Percentiles rank a stretch among this genome's conserved stretches.
These are phyloP conservation scores for Terfezia boudieri DNA, from an alignment of 495 filamentous ascomycete genomes.

Conservation along the genomic window DNA sequence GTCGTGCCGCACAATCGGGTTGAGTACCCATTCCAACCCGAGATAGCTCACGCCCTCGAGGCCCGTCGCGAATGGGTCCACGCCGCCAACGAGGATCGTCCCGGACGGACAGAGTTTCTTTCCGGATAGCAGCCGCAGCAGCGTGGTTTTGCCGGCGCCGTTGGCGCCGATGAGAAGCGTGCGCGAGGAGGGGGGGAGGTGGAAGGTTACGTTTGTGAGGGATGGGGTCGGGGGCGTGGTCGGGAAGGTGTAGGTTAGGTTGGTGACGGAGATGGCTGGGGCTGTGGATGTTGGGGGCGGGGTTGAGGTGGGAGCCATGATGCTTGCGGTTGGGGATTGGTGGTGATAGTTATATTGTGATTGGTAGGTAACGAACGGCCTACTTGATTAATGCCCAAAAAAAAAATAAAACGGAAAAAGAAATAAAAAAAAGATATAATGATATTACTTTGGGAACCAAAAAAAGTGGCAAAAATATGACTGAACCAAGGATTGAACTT, in stretches of 20 bases:
- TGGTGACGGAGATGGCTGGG: conserved; percentile 36
- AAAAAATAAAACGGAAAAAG: too few species aligned
- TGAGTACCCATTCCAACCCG: conserved; percentile 96
- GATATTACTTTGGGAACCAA: too few species aligned
- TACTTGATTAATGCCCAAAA: too few species aligned
- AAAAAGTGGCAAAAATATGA: neutral
- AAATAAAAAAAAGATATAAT: too few species aligned
- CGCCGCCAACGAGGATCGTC: conserved; percentile 50
- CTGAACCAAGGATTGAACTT: neutral
- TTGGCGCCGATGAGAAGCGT: conserved; percentile 93
- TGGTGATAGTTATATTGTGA: too few species aligned
- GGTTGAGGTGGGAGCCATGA: too few species aligned
- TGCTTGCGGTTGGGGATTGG: too few species aligned
- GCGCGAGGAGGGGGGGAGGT: conserved; percentile 59
- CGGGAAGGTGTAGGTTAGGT: conserved; percentile 75
- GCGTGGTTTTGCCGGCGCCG: conserved; percentile 90
- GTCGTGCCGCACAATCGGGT: conserved; percentile 84
- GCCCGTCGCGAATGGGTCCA: conserved; percentile 73
- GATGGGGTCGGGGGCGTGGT: conserved; percentile 41
- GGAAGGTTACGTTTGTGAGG: conserved; percentile 43
- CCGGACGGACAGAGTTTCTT: conserved; percentile 66
- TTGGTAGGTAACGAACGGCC: too few species aligned
- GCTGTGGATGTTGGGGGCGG: too few species aligned
- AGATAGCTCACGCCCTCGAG: conserved; percentile 92
- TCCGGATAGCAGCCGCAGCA: conserved; percentile 54